Evolutionary conservation across 2,329 filamentous ascomycete species (phyloP).

Genomic region (Teratosphaeria destructans): DNA sequence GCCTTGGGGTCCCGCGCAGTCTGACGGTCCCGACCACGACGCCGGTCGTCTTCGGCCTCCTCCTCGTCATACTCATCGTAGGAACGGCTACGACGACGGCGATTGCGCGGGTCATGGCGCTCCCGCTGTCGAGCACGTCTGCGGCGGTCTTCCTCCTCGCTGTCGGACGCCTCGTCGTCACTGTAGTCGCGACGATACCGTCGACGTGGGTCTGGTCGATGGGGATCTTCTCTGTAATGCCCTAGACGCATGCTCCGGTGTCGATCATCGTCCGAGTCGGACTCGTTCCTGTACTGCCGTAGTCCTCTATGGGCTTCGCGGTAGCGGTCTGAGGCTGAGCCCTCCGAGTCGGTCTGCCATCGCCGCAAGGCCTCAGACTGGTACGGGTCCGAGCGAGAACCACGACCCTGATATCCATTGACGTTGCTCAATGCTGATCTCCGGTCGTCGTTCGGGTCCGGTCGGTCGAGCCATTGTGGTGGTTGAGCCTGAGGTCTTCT

Average conservation of each 20-base stretch:
- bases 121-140: background rate
- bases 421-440: background rate
- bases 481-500: background rate
- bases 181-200: background rate
- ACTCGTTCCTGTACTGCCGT: background rate
- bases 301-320: background rate
- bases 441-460: background rate
- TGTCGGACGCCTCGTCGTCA: background rate
- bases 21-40: background rate
- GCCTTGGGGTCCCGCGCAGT: background rate
- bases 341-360: background rate
- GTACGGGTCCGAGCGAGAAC: background rate
- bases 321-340: background rate
- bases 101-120: background rate
- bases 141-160: background rate
- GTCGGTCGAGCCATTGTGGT: background rate
- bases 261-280: background rate
- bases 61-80: background rate
- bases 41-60: background rate
- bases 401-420: background rate
- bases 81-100: background rate
- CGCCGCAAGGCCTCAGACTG: background rate
- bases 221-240: background rate
- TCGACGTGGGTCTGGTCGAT: background rate
- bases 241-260: background rate